Evolutionary conservation across 768 basidiomycete genomes (phyloP).

Genomic region (Trametes punicea): DNA sequence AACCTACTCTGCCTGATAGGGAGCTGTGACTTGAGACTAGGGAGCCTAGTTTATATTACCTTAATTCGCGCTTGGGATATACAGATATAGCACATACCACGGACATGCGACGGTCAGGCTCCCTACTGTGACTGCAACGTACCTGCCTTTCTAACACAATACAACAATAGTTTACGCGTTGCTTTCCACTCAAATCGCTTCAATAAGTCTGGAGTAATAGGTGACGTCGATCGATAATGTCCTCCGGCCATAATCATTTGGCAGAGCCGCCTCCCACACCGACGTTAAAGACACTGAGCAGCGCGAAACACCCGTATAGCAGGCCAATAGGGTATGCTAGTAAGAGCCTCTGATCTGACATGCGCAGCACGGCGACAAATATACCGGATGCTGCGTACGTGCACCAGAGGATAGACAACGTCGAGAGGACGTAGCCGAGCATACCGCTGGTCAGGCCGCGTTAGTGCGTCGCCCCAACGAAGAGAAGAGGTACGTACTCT

Average conservation of each 20-base stretch:
- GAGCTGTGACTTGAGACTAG: background rate
- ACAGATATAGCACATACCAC: no score
- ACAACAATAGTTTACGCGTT: no score
- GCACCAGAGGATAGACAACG: conserved; percentile 90
- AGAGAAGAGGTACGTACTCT: conserved; percentile 49
- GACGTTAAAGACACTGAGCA: conserved; percentile 86
- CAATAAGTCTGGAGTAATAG: no score
- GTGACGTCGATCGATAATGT: background rate
- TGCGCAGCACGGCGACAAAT: conserved; percentile 90
- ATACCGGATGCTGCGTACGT: conserved; percentile 95
- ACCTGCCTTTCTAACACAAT: no score
- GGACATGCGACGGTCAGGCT: no score
- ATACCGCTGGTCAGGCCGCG: conserved; percentile 50
- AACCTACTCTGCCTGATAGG: background rate
- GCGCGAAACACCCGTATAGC: conserved; percentile 90
- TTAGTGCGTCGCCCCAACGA: conserved; percentile 2
- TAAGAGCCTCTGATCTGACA: conserved; percentile 92
- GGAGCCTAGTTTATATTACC: background rate
- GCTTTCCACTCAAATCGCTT: no score
- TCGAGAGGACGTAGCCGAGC: conserved; percentile 81
- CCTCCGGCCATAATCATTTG: conserved; percentile 12
- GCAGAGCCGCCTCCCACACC: conserved; percentile 32
- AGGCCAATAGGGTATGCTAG: conserved; percentile 96
- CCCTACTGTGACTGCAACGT: no score
- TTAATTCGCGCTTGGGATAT: background rate